These are phyloP conservation scores for Zygoascus meyerae DNA, from an alignment of 1,139 yeast species.

Conservation along the genomic window DNA sequence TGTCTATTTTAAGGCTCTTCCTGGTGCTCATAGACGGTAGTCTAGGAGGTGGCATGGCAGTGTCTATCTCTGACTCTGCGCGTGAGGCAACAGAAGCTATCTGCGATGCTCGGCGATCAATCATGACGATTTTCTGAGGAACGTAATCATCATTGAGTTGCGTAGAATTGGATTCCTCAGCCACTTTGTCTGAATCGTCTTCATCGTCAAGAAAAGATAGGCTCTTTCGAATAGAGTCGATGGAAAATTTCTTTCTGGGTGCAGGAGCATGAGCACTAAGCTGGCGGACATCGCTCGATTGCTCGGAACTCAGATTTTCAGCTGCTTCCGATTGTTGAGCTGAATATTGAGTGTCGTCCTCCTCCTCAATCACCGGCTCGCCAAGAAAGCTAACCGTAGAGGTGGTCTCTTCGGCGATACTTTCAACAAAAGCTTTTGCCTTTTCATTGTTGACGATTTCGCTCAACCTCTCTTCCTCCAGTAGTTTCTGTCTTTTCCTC, in stretches of 20 bases:
- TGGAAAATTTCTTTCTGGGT: constrained; percentile 31
- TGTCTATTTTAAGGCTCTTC: background rate
- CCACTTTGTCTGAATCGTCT: too few species aligned
- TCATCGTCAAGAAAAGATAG: constrained; percentile 57
- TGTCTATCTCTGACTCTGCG: background rate
- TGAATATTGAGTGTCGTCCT: background rate
- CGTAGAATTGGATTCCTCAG: constrained; percentile 37
- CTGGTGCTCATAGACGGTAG: background rate
- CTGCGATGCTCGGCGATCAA: constrained; percentile 5
- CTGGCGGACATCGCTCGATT: constrained; percentile 17
- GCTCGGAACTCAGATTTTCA: too few species aligned
- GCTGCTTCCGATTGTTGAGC: too few species aligned
- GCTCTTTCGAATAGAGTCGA: constrained; percentile 57
- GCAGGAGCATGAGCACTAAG: background rate
- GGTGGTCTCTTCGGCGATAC: constrained; percentile 48
- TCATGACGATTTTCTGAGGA: constrained; percentile 6
- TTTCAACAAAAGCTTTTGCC: constrained; percentile 66
- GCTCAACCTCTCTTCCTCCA: constrained; percentile 49
- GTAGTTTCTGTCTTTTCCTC: constrained; percentile 50
- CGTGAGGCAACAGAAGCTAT: background rate
- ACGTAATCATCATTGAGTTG: constrained; percentile 35
- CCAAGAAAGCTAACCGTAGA: constrained; percentile 15
- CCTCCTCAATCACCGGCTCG: constrained; percentile 7
- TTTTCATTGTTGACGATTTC: constrained; percentile 50
- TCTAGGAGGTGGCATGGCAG: constrained; percentile 7